Evolutionary conservation across 805 yeast genomes (phyloP), one percentile per base, ranked within the genome.

Genomic region (Pichia cabralensis): DNA sequence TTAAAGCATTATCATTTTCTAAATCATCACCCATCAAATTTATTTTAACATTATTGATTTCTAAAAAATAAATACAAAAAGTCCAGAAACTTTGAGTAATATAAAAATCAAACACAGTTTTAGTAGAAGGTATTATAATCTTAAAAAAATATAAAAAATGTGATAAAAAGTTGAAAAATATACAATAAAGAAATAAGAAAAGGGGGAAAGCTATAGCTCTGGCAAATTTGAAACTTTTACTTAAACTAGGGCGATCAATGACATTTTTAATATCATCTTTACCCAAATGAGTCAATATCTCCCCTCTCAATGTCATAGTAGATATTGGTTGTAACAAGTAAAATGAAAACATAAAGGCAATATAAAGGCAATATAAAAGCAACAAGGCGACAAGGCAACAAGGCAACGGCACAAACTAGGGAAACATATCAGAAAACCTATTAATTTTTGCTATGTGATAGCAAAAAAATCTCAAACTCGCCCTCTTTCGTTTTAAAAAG

Each of bases 1-100:
- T 33, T 20, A 59, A 33, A 0, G 64, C 53, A 30, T 54, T 49
- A 33, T 67, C 67, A 21, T 55, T 47, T 37, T 60, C 61, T 31
- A 61, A 40, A 4, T 46, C 33, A 47, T 70, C 77, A 11, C 75
- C 80, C 10, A 58, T 38, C 1, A 71, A 40, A 15, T 50, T 46
- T 12, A 70, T 44, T 12, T 54, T 41, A 13, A 69, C 64, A 5
- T 53, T 44, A 42, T 65, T 66, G 30, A 60, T 17, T 20, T 27
- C 57, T 39, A 56, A 29, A 7, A 53, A 43, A 28, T 52, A 56
- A 23, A 54, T 39, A 19, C 57, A 54, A 6, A 56, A 40, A 5
- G 52, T 50, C 59, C 60, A 55, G 34, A 55, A 56, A 10, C 60
- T 57, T n/a, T 49, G 40, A 2, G 52, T 46, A 41, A 46, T 48